phyloP scores from a whole-genome alignment of 495 filamentous ascomycete genomes.

The Pyrenula aspistea region DNA sequence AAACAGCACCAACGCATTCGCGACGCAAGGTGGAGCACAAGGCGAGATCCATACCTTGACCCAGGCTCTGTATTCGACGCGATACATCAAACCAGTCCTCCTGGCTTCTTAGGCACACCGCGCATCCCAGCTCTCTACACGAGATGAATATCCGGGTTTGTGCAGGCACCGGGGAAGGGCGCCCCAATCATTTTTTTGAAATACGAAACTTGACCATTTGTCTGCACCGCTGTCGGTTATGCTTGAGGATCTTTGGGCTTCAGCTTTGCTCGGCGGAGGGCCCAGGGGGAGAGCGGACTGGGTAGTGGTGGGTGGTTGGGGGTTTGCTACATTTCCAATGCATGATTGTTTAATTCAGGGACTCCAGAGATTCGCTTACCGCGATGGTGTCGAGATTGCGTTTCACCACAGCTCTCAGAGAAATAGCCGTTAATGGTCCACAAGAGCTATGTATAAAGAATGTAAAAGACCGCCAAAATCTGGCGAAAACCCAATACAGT shows the following conservation, averaged over 20 bases:
- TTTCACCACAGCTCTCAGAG: too few relatives aligned
- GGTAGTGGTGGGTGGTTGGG: background rate
- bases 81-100: constrained; percentile 29
- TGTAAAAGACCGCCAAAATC: too few relatives aligned
- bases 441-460: too few relatives aligned
- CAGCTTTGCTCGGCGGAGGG: background rate
- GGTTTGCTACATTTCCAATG: background rate
- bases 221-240: background rate
- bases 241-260: background rate
- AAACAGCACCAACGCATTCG: constrained; percentile 15
- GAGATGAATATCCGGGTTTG: background rate
- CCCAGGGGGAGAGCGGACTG: background rate
- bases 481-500: too few relatives aligned
- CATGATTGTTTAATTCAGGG: too few relatives aligned
- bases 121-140: background rate
- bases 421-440: too few relatives aligned
- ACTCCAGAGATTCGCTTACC: too few relatives aligned
- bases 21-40: constrained; percentile 46
- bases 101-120: background rate
- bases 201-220: constrained; percentile 1
- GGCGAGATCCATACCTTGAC: constrained; percentile 44
- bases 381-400: too few relatives aligned
- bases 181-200: background rate
- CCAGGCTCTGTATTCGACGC: constrained; percentile 48
- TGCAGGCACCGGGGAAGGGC: background rate